Percentiles rank a stretch among this genome's conserved stretches.
Conservation (phyloP, 208 protist species). For the Acanthamoeba triangularis region DNA sequence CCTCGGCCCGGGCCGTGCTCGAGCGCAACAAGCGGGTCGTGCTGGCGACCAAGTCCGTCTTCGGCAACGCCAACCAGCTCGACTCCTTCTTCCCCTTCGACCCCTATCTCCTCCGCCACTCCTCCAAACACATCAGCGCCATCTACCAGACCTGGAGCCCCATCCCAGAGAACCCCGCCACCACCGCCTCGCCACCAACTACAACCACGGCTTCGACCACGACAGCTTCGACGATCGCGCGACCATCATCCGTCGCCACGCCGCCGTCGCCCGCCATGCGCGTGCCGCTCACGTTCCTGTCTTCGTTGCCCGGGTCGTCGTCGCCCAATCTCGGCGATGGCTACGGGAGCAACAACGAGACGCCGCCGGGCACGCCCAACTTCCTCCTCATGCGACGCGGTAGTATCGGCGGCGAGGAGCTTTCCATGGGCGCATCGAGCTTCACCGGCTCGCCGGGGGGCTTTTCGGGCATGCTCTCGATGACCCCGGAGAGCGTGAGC, state of each 20-base stretch:
- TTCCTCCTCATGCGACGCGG: not conserved
- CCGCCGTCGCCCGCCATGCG: not conserved
- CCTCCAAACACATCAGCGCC: constrained; percentile 47
- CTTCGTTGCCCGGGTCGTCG: not conserved
- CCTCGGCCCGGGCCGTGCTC: constrained; percentile 29
- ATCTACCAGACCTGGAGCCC: constrained; percentile 74
- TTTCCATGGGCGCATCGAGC: not conserved
- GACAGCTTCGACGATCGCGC: not conserved
- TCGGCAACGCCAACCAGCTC: constrained; percentile 79
- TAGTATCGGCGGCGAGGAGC: not conserved
- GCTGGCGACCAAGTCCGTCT: constrained; percentile 74
- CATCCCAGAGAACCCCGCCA: not conserved
- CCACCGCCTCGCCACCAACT: not conserved
- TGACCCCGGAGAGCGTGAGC: not conserved
- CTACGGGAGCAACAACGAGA: not conserved
- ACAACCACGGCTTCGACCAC: not conserved
- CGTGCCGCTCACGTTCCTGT: constrained; percentile 31
- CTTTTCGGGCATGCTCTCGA: constrained; percentile 4
- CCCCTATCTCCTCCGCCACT: constrained; percentile 81
- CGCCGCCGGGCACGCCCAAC: not conserved
- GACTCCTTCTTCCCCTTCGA: constrained; percentile 88
- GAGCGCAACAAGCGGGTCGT: constrained; percentile 79
- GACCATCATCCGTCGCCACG: not conserved
- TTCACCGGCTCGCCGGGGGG: not conserved
- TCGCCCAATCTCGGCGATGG: not conserved